Evolutionary conservation across 2,329 filamentous ascomycete species (phyloP), one percentile per base, ranked within the genome.

Genomic region (Scolecobasidium constrictum): DNA sequence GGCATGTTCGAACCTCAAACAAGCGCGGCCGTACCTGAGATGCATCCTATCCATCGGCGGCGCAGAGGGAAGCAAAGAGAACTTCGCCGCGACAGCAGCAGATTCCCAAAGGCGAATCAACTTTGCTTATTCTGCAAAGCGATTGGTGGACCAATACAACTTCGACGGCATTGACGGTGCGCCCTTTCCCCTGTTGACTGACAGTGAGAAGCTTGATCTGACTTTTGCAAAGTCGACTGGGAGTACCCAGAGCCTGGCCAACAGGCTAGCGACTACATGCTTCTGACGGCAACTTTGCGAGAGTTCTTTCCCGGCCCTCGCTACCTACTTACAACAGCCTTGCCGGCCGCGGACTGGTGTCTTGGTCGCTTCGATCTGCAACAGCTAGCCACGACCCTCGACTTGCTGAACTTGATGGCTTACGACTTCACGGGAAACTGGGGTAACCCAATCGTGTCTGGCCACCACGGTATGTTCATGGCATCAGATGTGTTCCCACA

Each of bases 211-310:
- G 9, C 13, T 11, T 36, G n/a, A n/a, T n/a, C n/a, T n/a, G n/a
- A n/a, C n/a, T n/a, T n/a, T n/a, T n/a, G n/a, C n/a, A n/a, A n/a
- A 90, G 84, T 92, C 56, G 80, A 83, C 53, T 92, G 85, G 85
- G 79, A 86, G 56, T 83, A 86, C 52, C 84, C 85, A 2, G 71
- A 71, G 43, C 70, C 82, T 55, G 57, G 68, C 2, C 67, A 77
- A 42, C 75, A 88, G 60, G 83, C 83, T 18, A 65, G 70, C 47
- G 73, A 87, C 57, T 88, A 86, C 55, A 61, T 87, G 35, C 69
- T 73, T 15, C 70, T 92, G 19, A 69, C 90, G 21, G 74, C 77
- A 7, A 68, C 74, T 15, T 64, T 86, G 40, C 79, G 85, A 45
- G 64, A 76, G 44, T 71, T 78, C 44, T 68, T 90, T n/a, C 78